These are phyloP conservation scores for Myxozyma monticola DNA, from an alignment of 805 yeast species.

Conservation along the genomic window DNA sequence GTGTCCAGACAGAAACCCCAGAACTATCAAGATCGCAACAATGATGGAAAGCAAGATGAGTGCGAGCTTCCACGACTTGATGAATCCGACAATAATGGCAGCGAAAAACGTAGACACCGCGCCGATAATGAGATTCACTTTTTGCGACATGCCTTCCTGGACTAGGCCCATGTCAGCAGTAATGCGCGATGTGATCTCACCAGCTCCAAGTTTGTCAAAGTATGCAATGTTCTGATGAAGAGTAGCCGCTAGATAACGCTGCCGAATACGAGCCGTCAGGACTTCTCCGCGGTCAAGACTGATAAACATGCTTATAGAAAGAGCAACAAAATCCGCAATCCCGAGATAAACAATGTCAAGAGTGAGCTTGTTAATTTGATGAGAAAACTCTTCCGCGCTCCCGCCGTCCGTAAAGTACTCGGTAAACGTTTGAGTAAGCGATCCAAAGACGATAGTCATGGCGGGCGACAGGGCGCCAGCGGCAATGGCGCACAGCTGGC, in stretches of 20 bases:
- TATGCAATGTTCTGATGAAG: slow-evolving; percentile 45
- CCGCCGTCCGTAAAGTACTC: slow-evolving; percentile 1
- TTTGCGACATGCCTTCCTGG: slow-evolving; percentile 47
- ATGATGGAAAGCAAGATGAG: slow-evolving; percentile 40
- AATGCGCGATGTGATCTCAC: slow-evolving; percentile 47
- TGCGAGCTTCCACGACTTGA: slow-evolving; percentile 43
- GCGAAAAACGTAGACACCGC: slow-evolving; percentile 43
- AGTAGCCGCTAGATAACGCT: slow-evolving; percentile 39
- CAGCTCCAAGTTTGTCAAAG: slow-evolving; percentile 45
- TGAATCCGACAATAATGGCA: slow-evolving; percentile 42
- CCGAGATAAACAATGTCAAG: slow-evolving; percentile 42
- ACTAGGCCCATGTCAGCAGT: slow-evolving; percentile 44
- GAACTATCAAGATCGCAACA: slow-evolving; percentile 36
- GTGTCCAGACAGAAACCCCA: slow-evolving; percentile 37
- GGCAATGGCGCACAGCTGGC: slow-evolving; percentile 34
- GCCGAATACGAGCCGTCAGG: slow-evolving; percentile 43
- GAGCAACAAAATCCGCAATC: slow-evolving; percentile 35
- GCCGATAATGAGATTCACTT: slow-evolving; percentile 40
- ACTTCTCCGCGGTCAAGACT: slow-evolving; percentile 45
- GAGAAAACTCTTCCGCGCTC: slow-evolving; percentile 5
- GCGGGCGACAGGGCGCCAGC: slow-evolving; percentile 40
- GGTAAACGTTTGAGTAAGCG: slow-evolving; percentile 36
- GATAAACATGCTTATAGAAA: slow-evolving; percentile 37
- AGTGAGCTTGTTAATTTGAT: slow-evolving; percentile 34
- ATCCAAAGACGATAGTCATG: slow-evolving; percentile 45